Conservation (phyloP, 805 yeast species). For the Blastobotrys chiropterorum region DNA sequence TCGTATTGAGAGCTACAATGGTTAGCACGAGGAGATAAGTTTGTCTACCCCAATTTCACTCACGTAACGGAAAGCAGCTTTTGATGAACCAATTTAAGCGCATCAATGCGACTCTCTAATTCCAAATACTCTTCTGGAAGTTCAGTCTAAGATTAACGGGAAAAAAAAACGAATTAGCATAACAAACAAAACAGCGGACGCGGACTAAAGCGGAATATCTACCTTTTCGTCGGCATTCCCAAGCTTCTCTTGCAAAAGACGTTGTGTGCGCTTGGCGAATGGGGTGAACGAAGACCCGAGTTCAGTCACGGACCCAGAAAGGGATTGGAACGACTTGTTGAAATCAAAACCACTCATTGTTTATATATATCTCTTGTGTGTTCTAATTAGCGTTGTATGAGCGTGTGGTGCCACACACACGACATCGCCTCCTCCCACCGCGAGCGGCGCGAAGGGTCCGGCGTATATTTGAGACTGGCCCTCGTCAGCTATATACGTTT, state of each 20-base stretch:
- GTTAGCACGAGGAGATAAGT: slow-evolving; percentile 26
- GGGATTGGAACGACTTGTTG: slow-evolving; percentile 33
- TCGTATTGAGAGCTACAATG: slow-evolving; percentile 48
- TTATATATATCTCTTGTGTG: not conserved
- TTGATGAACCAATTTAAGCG: slow-evolving; percentile 61
- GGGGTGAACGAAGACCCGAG: slow-evolving; percentile 49
- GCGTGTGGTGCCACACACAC: not conserved
- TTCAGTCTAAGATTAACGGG: slow-evolving; percentile 41
- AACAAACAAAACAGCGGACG: too few relatives aligned
- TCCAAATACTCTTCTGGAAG: slow-evolving; percentile 76
- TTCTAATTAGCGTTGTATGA: not conserved
- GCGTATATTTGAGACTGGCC: not conserved
- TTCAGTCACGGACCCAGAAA: slow-evolving; percentile 31
- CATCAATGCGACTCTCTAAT: slow-evolving; percentile 67
- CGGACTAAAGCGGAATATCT: too few relatives aligned
- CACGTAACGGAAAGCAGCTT: slow-evolving; percentile 47
- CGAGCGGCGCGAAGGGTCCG: not conserved
- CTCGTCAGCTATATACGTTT: too few relatives aligned
- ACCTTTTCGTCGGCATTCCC: slow-evolving; percentile 73
- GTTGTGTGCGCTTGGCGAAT: slow-evolving; percentile 73
- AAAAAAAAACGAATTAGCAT: not conserved
- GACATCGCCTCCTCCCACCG: not conserved
- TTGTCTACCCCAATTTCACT: too few relatives aligned
- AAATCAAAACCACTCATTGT: slow-evolving; percentile 29
- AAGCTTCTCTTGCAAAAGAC: slow-evolving; percentile 70